phyloP scores from a whole-genome alignment of 2,329 filamentous ascomycete species.

The Claviceps monticola region DNA sequence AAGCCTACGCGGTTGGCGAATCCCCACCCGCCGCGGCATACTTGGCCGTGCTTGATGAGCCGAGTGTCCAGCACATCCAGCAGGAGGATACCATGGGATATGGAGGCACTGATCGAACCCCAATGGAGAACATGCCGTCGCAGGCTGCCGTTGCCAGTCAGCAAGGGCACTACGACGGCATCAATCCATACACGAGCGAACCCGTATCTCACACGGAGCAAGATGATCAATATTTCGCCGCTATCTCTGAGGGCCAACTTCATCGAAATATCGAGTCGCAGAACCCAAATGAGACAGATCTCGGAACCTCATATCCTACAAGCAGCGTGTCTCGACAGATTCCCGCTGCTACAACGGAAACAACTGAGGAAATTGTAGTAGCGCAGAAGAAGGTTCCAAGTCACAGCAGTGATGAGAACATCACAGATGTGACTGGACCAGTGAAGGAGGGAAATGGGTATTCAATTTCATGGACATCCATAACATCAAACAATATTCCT shows the following conservation, averaged over 20 bases:
- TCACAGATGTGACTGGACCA: conserved; percentile 7
- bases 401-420: conserved; percentile 1
- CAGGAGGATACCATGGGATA: conserved; percentile 22
- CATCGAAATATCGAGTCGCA: conserved; percentile 8
- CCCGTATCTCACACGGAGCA: conserved; percentile 16
- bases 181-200: conserved; percentile 43
- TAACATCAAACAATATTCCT: conserved; percentile 7
- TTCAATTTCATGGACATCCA: conserved; percentile 5
- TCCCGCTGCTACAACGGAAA: not conserved
- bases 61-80: not conserved
- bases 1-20: conserved; percentile 44
- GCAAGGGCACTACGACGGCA: conserved; percentile 38
- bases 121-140: conserved; percentile 35
- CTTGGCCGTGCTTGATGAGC: conserved; percentile 17
- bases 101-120: conserved; percentile 29
- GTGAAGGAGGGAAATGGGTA: conserved; percentile 6
- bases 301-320: not conserved
- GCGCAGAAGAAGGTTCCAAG: not conserved
- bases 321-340: not conserved
- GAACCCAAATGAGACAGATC: not conserved
- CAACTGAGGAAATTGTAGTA: not conserved
- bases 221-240: conserved; percentile 8
- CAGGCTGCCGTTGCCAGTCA: conserved; percentile 36
- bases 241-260: conserved; percentile 6
- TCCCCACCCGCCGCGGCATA: conserved; percentile 28